These are phyloP conservation scores for Pleurotus salmoneostramineus DNA, from an alignment of 768 basidiomycete species.

Conservation along the genomic window DNA sequence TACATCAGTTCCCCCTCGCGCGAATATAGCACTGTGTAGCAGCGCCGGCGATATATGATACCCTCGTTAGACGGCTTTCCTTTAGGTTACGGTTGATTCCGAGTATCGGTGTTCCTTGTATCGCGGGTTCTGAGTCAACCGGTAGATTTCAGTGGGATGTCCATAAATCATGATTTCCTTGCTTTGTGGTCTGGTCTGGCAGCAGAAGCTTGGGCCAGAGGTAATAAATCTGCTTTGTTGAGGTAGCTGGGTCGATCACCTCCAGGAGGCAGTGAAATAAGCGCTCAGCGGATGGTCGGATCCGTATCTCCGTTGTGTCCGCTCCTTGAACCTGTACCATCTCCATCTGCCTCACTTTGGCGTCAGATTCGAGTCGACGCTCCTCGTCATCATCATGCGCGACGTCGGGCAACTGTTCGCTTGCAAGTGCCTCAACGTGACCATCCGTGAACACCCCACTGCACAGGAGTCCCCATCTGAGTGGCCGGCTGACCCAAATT, in stretches of 20 bases:
- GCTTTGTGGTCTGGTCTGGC: neutral
- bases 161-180: neutral
- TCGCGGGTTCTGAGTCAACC: constrained; percentile 1
- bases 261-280: neutral
- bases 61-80: neutral
- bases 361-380: neutral
- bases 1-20: too few species aligned
- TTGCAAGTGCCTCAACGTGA: constrained; percentile 73
- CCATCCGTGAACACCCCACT: constrained; percentile 36
- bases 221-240: constrained; percentile 1
- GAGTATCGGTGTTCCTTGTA: constrained; percentile 1
- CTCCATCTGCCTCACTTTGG: neutral
- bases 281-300: constrained; percentile 3
- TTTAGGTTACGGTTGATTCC: neutral
- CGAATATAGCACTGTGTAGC: too few species aligned
- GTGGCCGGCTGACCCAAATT: constrained; percentile 34
- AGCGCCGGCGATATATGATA: too few species aligned
- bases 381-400: constrained; percentile 11
- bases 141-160: neutral
- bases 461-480: constrained; percentile 27
- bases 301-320: constrained; percentile 5
- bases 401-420: constrained; percentile 32
- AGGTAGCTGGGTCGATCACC: neutral
- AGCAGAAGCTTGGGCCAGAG: neutral
- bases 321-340: constrained; percentile 1